Evolutionary conservation across 306 rosid species (phyloP).

Genomic region (Castanea sativa): DNA sequence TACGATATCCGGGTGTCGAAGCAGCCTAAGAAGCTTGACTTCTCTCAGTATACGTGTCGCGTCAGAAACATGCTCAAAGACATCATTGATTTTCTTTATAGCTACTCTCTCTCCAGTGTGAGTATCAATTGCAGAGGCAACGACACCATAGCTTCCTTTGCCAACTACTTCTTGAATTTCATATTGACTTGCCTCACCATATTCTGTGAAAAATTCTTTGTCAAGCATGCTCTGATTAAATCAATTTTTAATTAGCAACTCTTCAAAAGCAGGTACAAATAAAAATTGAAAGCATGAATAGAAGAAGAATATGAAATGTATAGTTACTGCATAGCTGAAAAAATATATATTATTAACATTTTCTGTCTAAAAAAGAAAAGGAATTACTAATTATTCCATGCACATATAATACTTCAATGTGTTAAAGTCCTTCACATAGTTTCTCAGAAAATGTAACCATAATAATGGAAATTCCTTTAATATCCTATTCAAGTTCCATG

Average conservation of each 20-base stretch:
- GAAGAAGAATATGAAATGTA: not conserved
- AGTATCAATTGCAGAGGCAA: constrained; percentile 67
- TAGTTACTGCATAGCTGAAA: not conserved
- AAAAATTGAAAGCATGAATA: not conserved
- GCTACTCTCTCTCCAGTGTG: constrained; percentile 67
- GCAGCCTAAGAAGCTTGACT: constrained; percentile 64
- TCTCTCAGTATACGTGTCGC: constrained; percentile 64
- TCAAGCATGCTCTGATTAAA: constrained; percentile 56
- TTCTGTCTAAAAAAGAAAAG: not conserved
- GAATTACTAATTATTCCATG: not conserved
- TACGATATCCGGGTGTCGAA: constrained; percentile 66
- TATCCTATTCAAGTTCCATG: not conserved
- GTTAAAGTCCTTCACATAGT: not conserved
- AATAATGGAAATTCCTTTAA: not conserved
- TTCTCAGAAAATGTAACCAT: not conserved
- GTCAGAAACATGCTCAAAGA: constrained; percentile 65
- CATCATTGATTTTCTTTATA: constrained; percentile 62
- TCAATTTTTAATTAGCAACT: constrained; percentile 21
- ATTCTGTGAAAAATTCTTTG: constrained; percentile 70
- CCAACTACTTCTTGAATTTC: constrained; percentile 67
- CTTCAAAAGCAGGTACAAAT: not conserved
- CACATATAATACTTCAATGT: not conserved
- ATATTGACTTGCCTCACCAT: constrained; percentile 68
- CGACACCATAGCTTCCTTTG: constrained; percentile 74
- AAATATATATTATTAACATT: not conserved